phyloP scores from a whole-genome alignment of 345 rosid genomes.

The Linum tenue region DNA sequence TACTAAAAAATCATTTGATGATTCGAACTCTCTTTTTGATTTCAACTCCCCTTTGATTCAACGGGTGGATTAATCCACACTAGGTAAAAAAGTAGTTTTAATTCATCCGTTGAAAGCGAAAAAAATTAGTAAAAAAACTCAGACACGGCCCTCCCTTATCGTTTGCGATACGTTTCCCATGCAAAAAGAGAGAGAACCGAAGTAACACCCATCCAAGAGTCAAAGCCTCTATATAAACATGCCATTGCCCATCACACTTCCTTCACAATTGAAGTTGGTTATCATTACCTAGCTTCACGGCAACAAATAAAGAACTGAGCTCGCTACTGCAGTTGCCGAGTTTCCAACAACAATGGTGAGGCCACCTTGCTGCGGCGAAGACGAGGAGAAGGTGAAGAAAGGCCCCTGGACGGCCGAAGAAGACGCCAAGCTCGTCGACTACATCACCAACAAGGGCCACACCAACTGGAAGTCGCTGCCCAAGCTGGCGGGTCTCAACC shows the following conservation, averaged over 20 bases:
- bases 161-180: constrained; percentile 15
- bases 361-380: constrained; percentile 5
- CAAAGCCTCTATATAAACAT: constrained; percentile 14
- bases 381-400: constrained; percentile 11
- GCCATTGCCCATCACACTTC: background rate
- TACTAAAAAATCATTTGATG: too few relatives aligned
- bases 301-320: background rate
- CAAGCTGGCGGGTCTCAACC: constrained; percentile 11
- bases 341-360: constrained; percentile 7
- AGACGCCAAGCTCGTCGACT: constrained; percentile 8
- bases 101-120: too few relatives aligned
- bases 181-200: background rate
- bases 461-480: constrained; percentile 10
- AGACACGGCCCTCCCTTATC: background rate
- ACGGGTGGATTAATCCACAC: too few relatives aligned
- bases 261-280: too few relatives aligned
- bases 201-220: too few relatives aligned
- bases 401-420: constrained; percentile 20
- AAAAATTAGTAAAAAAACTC: too few relatives aligned
- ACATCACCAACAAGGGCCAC: constrained; percentile 8
- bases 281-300: background rate
- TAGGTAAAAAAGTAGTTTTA: too few relatives aligned
- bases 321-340: background rate
- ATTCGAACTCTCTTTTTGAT: too few relatives aligned
- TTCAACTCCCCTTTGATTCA: too few relatives aligned